Base-by-base conservation (phyloP, 306 rosid species). In the Quercus dentata region DNA sequence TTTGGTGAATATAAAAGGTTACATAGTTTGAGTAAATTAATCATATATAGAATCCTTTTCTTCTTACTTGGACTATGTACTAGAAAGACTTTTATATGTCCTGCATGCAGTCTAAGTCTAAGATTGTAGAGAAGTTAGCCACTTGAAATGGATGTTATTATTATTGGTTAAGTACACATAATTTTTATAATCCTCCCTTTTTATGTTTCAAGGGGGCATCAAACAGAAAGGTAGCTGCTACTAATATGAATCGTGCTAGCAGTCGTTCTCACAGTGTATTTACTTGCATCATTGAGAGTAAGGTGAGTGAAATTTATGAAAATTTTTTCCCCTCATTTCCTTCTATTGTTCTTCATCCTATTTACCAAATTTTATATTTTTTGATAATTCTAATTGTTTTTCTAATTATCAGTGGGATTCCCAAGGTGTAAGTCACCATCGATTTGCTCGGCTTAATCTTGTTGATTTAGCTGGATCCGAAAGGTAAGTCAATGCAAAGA, bases 401-500 rank as follows among this genome's bases (percentile, higher is more conserved):
- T 54, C 63, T 78, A 79, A n/a, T 83, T 83, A 67, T 79, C 79
- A 95, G 99, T 91, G 99, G 97, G 99, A 95, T 73, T 93, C 90
- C 83, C 99, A 91, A 93, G 99, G 98, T 73, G 93, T 93, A 74
- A 90, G 88, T 80, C 99, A 89, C 86, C 95, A 88, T 73, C 92
- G 98, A 56, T 95, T 93, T 89, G 94, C 99, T 80, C 92, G 97
- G 61, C 98, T 95, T 56, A 95, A 93, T 86, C 97, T 95, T 23
- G 97, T 95, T 84, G 99, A 95, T 89, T 93, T 95, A 88, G 99
- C 99, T 46, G 99, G 99, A 84, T 95, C 99, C 14, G 99, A 95
- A 88, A 95, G 99, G 99, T 95, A 88, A 78, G 76, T 68, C 75
- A 51, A 68, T 80, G 13, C 13, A 12, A 62, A 44, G 63, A 69